Base-by-base conservation (phyloP, 768 basidiomycete species). In the Lactarius indigo region DNA sequence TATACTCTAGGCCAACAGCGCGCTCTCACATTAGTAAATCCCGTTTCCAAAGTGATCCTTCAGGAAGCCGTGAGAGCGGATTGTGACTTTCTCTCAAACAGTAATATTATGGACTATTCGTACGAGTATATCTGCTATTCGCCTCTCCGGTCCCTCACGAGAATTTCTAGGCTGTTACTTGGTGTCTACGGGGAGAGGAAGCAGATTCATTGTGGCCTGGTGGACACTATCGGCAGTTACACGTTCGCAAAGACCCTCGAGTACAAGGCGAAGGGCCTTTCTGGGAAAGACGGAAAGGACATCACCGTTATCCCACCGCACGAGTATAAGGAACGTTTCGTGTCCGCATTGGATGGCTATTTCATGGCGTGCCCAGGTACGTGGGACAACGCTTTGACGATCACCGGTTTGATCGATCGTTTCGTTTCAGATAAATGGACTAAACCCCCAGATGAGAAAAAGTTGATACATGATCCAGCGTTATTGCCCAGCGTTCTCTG, bases 101-200 rank as follows among this genome's bases (percentile, higher is more conserved):
- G 87, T 70, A 90, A 91, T 68, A 91, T 93, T 71, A 92, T 93
- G 89, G 92, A 94, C 73, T 94, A 92, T 71, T 91, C 90, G 87
- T 89, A 71, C 67, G 87, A 28, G 28, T 63, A n/a, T 6, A 20
- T n/a, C 31, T n/a, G 42, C 31, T 59, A 55, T 44, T 33, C 41
- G 2, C 35, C 23, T 0, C 18, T 31, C 33, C 9, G n/a, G 30
- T 39, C 10, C 41, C 35, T 59, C 12, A 71, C 10, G n/a, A 44
- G 62, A 37, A 15, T 64, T 20, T 15, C 50, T 57, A 90, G 88
- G 10, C 81, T 94, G 28, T 80, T 94, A 5, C 81, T 94, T 2
- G 91, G 91, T 9, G 79, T 94, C 10, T 88, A 92, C 69, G 82
- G 85, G 61, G 81, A 83, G 64, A 79, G 78, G 64, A 88, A 86